Percentiles rank a stretch among this genome's conserved stretches.
phyloP scores from a whole-genome alignment of 2,329 filamentous ascomycete species.

The Hypoxylon sp. region DNA sequence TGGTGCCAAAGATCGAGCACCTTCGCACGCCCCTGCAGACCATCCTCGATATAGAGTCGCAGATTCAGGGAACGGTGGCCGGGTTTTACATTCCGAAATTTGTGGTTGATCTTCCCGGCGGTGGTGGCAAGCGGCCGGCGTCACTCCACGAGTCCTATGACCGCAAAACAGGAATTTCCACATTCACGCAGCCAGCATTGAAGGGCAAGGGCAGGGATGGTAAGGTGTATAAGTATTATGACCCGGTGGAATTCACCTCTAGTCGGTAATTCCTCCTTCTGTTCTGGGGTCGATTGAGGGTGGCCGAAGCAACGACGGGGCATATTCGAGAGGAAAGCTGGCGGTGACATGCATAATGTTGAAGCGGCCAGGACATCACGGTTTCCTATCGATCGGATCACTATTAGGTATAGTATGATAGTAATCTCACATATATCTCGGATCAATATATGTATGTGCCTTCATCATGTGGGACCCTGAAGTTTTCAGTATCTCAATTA shows the following conservation, averaged over 20 bases:
- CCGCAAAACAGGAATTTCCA: slow-evolving; percentile 66
- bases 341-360: too few relatives aligned
- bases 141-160: slow-evolving; percentile 69
- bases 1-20: slow-evolving; percentile 73
- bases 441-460: slow-evolving; percentile 4
- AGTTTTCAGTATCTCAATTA: neutral
- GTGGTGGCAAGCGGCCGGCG: slow-evolving; percentile 74
- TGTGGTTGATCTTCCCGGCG: slow-evolving; percentile 74
- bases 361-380: neutral
- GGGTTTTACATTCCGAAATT: slow-evolving; percentile 75
- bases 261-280: neutral
- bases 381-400: neutral
- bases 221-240: slow-evolving; percentile 70
- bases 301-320: neutral
- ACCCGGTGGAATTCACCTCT: slow-evolving; percentile 51
- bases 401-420: slow-evolving; percentile 3
- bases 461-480: neutral
- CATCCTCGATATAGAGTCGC: slow-evolving; percentile 70
- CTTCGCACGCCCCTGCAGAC: slow-evolving; percentile 72
- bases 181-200: slow-evolving; percentile 69
- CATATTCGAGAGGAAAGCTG: neutral
- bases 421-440: neutral
- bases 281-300: neutral
- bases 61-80: slow-evolving; percentile 72
- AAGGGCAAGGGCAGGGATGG: slow-evolving; percentile 62